Evolutionary conservation across 2,329 filamentous ascomycete genomes (phyloP), one percentile per base, ranked within the genome.

Genomic region (Arthrobotrys sphaeroides): DNA sequence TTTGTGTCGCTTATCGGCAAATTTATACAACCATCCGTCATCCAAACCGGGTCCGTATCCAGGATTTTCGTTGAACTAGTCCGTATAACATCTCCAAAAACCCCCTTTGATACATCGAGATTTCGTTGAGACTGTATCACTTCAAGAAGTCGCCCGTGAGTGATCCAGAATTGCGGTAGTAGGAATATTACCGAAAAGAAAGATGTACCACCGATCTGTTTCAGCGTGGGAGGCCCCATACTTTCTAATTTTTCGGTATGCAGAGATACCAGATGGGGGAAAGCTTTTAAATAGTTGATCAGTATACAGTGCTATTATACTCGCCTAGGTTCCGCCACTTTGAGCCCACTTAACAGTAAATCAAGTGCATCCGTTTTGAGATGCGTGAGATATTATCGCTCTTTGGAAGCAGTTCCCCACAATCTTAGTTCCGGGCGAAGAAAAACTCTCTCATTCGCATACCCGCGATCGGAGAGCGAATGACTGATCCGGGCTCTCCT

Each of bases 31-130:
- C 20, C 12, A 10, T 13, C 31, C 12, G 42, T 18, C n/a, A 22
- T 73, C 68, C 60, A 73, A 3, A 9, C 60, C 13, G 28, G 40
- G 7, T 42, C 49, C 12, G 43, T 62, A 42, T 73, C 68, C 4
- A 53, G 47, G 20, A 45, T 60, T 22, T 51, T 33, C 2, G 60
- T 51, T 1, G 31, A 36, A 6, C n/a, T 33, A 60, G 20, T 51
- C 5, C 20, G 38, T n/a, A 33, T n/a, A 18, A 38, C 9, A 12
- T 31, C 45, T n/a, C 36, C 49, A 28, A 20, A 42, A 3, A 33
- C 13, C 7, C 49, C 51, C 4, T 20, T 65, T 24, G 5, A 2
- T 20, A 53, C 5, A 9, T 60, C 33, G 20, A 42, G 10, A 1
- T 53, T 24, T 38, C 68, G 13, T 43, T 57, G 43, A 18, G 49